phyloP scores from a whole-genome alignment of 768 basidiomycete genomes.

The Porphyrellus cyaneotinctus region DNA sequence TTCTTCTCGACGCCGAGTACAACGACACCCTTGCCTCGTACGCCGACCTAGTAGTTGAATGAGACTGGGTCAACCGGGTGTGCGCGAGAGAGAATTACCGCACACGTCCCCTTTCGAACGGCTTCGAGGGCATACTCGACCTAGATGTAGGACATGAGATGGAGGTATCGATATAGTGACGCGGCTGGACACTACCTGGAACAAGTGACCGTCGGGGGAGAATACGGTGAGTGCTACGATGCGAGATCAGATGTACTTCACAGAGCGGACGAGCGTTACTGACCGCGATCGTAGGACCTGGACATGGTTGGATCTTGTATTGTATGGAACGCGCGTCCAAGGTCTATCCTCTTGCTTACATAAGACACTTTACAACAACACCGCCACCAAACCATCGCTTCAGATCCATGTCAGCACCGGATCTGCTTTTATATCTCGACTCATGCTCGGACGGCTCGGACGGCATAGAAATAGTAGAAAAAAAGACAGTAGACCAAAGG shows the following conservation, averaged over 20 bases:
- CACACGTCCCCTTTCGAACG: slow-evolving; percentile 94
- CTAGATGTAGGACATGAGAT: slow-evolving; percentile 41
- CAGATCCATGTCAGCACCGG: slow-evolving; percentile 13
- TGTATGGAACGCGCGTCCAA: slow-evolving; percentile 49
- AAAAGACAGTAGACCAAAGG: slow-evolving; percentile 4
- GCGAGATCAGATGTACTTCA: slow-evolving; percentile 2
- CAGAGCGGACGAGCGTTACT: slow-evolving; percentile 4
- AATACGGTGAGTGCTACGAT: slow-evolving; percentile 88
- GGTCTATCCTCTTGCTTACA: slow-evolving; percentile 25
- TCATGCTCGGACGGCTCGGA: slow-evolving; percentile 18
- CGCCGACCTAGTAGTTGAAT: slow-evolving; percentile 68
- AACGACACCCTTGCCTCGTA: slow-evolving; percentile 90
- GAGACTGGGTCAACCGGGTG: neutral
- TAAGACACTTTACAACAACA: slow-evolving; percentile 7
- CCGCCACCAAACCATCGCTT: slow-evolving; percentile 9
- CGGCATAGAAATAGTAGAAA: slow-evolving; percentile 27
- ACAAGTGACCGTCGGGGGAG: slow-evolving; percentile 97
- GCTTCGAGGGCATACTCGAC: slow-evolving; percentile 99
- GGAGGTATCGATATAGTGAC: slow-evolving; percentile 15
- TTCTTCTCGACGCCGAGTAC: slow-evolving; percentile 99
- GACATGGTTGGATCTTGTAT: slow-evolving; percentile 57
- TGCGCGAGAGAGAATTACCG: slow-evolving; percentile 49
- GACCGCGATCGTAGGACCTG: slow-evolving; percentile 97
- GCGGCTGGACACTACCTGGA: slow-evolving; percentile 64
- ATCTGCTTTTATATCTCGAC: too few relatives aligned